Evolutionary conservation across 1,139 yeast species (phyloP).

Genomic region (Yamadazyma kanchanaburiensis): DNA sequence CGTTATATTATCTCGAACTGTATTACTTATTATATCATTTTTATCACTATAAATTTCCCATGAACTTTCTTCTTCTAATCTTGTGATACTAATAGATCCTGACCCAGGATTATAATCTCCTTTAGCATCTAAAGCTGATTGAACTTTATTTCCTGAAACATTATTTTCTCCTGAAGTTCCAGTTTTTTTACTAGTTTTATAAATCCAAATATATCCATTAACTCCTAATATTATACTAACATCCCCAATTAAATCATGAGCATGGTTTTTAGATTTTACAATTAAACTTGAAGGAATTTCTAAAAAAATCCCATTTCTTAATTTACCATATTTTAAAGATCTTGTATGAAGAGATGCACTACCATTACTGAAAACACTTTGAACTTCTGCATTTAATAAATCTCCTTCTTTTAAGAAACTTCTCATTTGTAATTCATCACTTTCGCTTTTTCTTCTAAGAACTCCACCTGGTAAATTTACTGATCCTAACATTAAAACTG

Average conservation of each 20-base stretch:
- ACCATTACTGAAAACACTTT: slow-evolving; percentile 84
- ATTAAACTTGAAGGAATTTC: slow-evolving; percentile 80
- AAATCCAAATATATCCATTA: slow-evolving; percentile 91
- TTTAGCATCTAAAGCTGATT: slow-evolving; percentile 36
- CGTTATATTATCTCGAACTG: slow-evolving; percentile 70
- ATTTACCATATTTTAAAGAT: slow-evolving; percentile 90
- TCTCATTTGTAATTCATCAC: slow-evolving; percentile 96
- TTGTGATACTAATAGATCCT: slow-evolving; percentile 69
- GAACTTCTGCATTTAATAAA: slow-evolving; percentile 92
- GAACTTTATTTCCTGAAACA: slow-evolving; percentile 25
- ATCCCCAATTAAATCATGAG: slow-evolving; percentile 85
- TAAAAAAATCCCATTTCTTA: slow-evolving; percentile 84
- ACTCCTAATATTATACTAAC: slow-evolving; percentile 89
- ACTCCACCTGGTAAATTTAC: slow-evolving; percentile 98
- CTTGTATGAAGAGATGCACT: slow-evolving; percentile 93
- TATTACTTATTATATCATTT: slow-evolving; percentile 66
- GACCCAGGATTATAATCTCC: slow-evolving; percentile 56
- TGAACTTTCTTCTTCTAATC: slow-evolving; percentile 90
- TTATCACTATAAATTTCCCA: slow-evolving; percentile 94
- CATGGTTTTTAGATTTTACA: slow-evolving; percentile 81
- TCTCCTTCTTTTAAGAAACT: slow-evolving; percentile 96
- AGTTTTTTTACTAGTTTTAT: slow-evolving; percentile 47
- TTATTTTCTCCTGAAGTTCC: slow-evolving; percentile 13
- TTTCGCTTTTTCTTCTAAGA: slow-evolving; percentile 86
- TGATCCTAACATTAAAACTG: slow-evolving; percentile 87